Evolutionary conservation across 108 stramenopile species (phyloP).

Genomic region (Skeletonema tropicum): DNA sequence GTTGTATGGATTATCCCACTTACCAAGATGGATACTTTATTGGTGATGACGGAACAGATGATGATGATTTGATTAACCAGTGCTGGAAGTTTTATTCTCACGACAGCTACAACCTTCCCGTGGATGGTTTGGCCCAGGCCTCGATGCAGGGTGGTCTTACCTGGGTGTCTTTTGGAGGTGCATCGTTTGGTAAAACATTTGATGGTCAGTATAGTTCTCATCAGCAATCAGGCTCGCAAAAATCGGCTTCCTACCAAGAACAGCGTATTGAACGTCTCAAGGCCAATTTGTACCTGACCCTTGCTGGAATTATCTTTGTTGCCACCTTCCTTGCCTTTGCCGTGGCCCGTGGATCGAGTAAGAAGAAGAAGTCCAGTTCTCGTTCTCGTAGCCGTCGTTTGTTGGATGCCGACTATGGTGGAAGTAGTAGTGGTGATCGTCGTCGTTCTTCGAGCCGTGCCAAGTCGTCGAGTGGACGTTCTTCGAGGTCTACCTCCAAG

Average conservation of each 20-base stretch:
- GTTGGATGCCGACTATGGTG: conserved; percentile 59
- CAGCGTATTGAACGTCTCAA: conserved; percentile 63
- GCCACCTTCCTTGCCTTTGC: conserved; percentile 89
- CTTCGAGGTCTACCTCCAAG: conserved; percentile 2
- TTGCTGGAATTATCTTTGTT: conserved; percentile 76
- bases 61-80: conserved; percentile 91
- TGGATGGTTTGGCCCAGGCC: conserved; percentile 74
- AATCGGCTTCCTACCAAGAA: conserved; percentile 13
- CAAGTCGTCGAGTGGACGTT: neutral
- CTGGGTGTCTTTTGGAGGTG: conserved; percentile 56
- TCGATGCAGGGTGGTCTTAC: conserved; percentile 78
- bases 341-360: conserved; percentile 74
- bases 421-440: neutral
- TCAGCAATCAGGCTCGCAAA: no score
- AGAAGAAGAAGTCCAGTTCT: conserved; percentile 26
- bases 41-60: conserved; percentile 81
- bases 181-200: conserved; percentile 56
- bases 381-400: conserved; percentile 65
- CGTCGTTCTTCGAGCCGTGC: conserved; percentile 44
- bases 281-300: conserved; percentile 77
- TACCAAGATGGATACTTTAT: conserved; percentile 91
- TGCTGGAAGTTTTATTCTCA: conserved; percentile 93
- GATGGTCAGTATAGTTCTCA: conserved; percentile 36
- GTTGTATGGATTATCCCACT: conserved; percentile 89
- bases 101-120: conserved; percentile 74